These are phyloP conservation scores for Linanthus parryae DNA, from an alignment of 148 eudicot species.

Conservation along the genomic window DNA sequence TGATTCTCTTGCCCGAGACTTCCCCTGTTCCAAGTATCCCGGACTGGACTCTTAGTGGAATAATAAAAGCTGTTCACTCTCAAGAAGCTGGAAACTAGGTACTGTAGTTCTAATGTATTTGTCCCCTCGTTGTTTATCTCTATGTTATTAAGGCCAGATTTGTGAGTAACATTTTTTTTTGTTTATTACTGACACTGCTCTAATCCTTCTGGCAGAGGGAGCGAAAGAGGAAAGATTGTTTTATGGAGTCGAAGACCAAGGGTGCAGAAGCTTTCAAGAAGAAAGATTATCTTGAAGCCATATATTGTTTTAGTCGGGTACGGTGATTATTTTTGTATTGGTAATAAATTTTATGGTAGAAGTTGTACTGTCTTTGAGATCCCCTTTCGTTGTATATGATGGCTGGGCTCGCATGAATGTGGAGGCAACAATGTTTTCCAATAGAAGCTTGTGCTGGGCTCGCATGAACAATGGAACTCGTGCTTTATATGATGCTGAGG, in stretches of 20 bases:
- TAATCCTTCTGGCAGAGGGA: slow-evolving; percentile 7
- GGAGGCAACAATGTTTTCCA: slow-evolving; percentile 13
- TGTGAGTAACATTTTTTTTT: not conserved
- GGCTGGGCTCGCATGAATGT: slow-evolving; percentile 1
- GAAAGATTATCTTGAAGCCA: slow-evolving; percentile 15
- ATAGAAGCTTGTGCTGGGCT: slow-evolving; percentile 24
- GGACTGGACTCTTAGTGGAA: slow-evolving; percentile 19
- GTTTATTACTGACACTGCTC: not conserved
- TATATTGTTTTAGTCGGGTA: slow-evolving; percentile 17
- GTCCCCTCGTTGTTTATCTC: not conserved
- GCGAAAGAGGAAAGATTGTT: slow-evolving; percentile 3
- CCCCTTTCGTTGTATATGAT: no score
- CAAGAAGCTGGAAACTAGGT: slow-evolving; percentile 10
- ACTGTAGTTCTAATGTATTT: not conserved
- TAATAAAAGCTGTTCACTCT: slow-evolving; percentile 10
- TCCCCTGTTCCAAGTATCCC: slow-evolving; percentile 12
- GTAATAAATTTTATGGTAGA: no score
- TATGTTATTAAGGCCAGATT: not conserved
- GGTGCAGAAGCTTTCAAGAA: slow-evolving; percentile 21
- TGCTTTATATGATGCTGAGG: slow-evolving; percentile 25
- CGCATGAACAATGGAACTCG: slow-evolving; percentile 6
- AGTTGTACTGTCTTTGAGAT: not conserved
- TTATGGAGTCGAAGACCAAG: slow-evolving; percentile 8
- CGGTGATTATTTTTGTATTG: no score
- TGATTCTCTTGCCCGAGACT: slow-evolving; percentile 22